Conservation (phyloP, 2,329 filamentous ascomycete species). For the Beauveria asiatica region DNA sequence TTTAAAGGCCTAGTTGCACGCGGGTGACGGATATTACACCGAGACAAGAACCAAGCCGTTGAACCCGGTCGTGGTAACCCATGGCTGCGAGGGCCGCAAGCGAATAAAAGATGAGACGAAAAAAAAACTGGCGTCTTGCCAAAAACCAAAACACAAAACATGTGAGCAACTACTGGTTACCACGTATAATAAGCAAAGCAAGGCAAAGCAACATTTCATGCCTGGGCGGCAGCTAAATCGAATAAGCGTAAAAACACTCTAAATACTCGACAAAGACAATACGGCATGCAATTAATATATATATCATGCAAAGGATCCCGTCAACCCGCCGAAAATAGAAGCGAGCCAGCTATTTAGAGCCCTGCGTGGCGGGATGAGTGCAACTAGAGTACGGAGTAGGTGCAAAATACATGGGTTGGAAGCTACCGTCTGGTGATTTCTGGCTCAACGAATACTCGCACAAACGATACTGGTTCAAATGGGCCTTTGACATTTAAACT, state of each 20-base stretch:
- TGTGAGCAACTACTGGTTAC: background rate
- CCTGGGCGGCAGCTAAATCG: background rate
- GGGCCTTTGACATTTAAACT: background rate
- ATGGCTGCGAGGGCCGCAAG: background rate
- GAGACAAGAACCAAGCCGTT: no score
- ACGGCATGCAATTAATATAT: slow-evolving; percentile 5
- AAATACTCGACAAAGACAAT: background rate
- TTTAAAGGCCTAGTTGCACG: no score
- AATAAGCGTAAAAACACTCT: slow-evolving; percentile 1
- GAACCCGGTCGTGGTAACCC: background rate
- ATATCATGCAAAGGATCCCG: background rate
- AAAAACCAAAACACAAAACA: background rate
- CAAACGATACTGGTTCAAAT: background rate
- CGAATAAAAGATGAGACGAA: background rate
- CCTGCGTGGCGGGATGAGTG: background rate
- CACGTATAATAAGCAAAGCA: background rate
- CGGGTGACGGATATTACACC: no score
- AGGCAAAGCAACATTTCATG: background rate
- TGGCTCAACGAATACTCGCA: no score
- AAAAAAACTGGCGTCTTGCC: background rate
- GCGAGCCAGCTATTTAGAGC: background rate
- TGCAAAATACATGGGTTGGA: background rate
- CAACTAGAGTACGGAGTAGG: background rate
- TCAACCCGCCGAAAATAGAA: background rate
- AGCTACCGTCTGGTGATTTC: background rate